Evolutionary conservation across 148 eudicot genomes (phyloP).

Genomic region (Camellia lanceoleosa): DNA sequence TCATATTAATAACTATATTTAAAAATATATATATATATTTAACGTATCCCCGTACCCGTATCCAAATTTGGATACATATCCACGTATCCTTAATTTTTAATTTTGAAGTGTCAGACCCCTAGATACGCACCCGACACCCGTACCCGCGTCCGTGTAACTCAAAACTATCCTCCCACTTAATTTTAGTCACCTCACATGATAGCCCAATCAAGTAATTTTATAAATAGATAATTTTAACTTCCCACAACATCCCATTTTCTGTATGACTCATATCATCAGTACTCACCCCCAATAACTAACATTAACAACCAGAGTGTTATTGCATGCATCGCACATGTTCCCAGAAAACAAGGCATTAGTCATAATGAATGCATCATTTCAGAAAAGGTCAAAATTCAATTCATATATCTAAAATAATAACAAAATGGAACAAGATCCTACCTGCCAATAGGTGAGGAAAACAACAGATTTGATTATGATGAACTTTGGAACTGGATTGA

Average conservation of each 20-base stretch:
- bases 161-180: neutral
- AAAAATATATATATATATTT: no score
- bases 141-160: no score
- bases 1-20: no score
- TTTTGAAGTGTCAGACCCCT: no score
- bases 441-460: constrained; percentile 99
- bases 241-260: neutral
- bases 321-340: neutral
- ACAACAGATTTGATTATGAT: constrained; percentile 92
- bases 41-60: no score
- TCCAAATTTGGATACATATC: no score
- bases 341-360: neutral
- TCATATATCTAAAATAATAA: neutral
- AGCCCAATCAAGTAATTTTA: neutral
- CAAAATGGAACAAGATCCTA: constrained; percentile 19
- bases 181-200: neutral
- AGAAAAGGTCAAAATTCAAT: neutral
- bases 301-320: neutral
- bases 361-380: neutral
- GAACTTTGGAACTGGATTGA: constrained; percentile 96
- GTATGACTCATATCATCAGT: neutral
- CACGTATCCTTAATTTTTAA: no score
- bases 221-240: neutral
- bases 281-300: neutral
- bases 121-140: no score